Base-by-base conservation (phyloP, 2,329 filamentous ascomycete species). In the Pseudogymnoascus sp. region DNA sequence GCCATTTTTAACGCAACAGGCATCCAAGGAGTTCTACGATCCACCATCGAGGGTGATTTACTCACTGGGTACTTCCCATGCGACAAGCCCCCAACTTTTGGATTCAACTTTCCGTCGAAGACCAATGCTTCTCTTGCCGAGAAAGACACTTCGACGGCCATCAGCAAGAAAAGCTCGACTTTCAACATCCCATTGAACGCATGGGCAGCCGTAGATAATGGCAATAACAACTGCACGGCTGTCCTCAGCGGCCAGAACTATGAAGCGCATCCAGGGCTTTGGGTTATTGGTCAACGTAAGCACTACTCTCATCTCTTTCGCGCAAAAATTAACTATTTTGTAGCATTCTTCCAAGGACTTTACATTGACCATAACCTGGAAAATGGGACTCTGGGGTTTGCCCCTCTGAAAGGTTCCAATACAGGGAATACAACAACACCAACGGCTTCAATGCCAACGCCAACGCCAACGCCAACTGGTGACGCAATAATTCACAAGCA, bases 61-160 rank as follows among this genome's bases (percentile, higher is more conserved):
- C 63, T 66, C 5, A 40, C 31, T 21, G 64, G 65, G 1, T 67
- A 66, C 18, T 66, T 62, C 59, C 62, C 63, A 12, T 66, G 64
- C 21, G 54, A 23, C 12, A 62, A 54, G n/a, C 63, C 60, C 7
- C 66, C 61, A 8, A 60, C 36, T n/a, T 31, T 65, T 6, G 64
- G 64, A 14, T 64, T 64, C 42, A 54, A 60, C 59, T 63, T 69
- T 6, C 64, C 64, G 5, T 65, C 64, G 0, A 16, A 42, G 21
- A 61, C 34, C 7, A 65, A 65, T 29, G 61, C 45, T 45, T 61
- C 65, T 14, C 1, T 47, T 47, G 42, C 42, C 14, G 12, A 5
- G 0, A 23, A 47, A 12, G 18, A 47, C 2, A 47, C 11, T 23
- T 47, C 2, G 12, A 47, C 18, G 5, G 23, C 18, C 3, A 47